Base-by-base conservation (phyloP, 2,329 filamentous ascomycete species). In the Calcarisporium arbuscula region DNA sequence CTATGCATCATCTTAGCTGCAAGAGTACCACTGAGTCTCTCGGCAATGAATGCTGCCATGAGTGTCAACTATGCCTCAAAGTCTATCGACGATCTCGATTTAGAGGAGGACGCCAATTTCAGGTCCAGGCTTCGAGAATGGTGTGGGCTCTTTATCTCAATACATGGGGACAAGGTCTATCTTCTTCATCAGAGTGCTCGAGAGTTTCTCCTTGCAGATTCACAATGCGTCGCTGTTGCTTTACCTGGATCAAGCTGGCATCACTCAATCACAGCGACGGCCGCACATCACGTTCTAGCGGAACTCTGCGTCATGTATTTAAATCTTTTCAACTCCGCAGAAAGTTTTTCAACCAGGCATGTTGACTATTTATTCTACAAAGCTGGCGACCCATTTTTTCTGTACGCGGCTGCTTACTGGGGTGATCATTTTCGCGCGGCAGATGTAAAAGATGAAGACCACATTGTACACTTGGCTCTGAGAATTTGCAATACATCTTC, bases 141-240 rank as follows among this genome's bases (percentile, higher is more conserved):
- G 41, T 55, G 47, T 30, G 48, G 53, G 4, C 36, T 56, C 3
- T 56, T 57, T 27, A 25, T 56, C 17, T 47, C 44, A 5, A 35
- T 55, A 6, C 9, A 56, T 23, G 25, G 47, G 8, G 42, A 33
- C n/a, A 50, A 28, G 9, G 28, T 56, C 21, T 51, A 53, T 26
- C 47, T 57, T 18, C 33, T 56, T 8, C 49, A 56, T 35, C 49
- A 56, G 41, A 54, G 50, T 2, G 54, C 52, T 22, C 40, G 48
- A 6, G 50, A 55, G 25, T 56, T 55, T 39, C 49, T 55, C 26
- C 38, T 51, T 1, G 34, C 38, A 30, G 28, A 44, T 27, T 31
- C 16, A 8, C 31, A 16, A 39, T 35, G 16, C 4, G 12, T 29
- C 38, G 8, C 14, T 27, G 20, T 9, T 30, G 10, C 32, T 32